phyloP scores from a whole-genome alignment of 495 filamentous ascomycete genomes.

The Tuber indicum region DNA sequence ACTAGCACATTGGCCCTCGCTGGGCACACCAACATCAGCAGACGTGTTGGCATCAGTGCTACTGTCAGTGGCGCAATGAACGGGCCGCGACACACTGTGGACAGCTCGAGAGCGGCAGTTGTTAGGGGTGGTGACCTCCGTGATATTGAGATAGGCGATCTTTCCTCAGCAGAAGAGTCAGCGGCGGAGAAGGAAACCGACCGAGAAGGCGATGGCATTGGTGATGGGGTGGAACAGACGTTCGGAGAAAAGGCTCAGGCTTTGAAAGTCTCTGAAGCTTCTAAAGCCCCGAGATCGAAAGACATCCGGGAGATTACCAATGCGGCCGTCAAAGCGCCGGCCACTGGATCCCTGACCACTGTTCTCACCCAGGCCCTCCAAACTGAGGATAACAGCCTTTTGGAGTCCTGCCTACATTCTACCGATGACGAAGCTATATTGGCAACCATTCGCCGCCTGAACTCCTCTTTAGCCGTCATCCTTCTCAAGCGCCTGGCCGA shows the following conservation, averaged over 20 bases:
- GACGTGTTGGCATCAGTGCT: slow-evolving; percentile 46
- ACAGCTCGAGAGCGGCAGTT: slow-evolving; percentile 69
- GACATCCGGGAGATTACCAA: slow-evolving; percentile 45
- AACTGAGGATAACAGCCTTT: slow-evolving; percentile 77
- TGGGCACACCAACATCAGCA: slow-evolving; percentile 49
- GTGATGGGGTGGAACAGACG: slow-evolving; percentile 46
- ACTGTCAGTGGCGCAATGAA: slow-evolving; percentile 49
- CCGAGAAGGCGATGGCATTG: slow-evolving; percentile 21
- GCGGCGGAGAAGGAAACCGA: slow-evolving; percentile 45
- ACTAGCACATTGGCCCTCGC: slow-evolving; percentile 48
- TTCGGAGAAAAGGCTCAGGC: slow-evolving; percentile 82
- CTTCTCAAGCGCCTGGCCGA: slow-evolving; percentile 80
- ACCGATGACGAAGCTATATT: slow-evolving; percentile 67
- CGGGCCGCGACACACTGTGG: slow-evolving; percentile 57
- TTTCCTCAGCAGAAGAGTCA: slow-evolving; percentile 51
- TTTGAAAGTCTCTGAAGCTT: slow-evolving; percentile 55
- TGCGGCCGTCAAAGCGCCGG: slow-evolving; percentile 54
- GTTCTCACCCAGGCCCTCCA: slow-evolving; percentile 86
- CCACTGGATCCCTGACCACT: slow-evolving; percentile 74
- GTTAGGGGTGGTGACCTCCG: slow-evolving; percentile 43
- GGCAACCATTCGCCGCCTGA: slow-evolving; percentile 80
- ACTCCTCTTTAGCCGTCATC: slow-evolving; percentile 68
- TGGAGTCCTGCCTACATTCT: slow-evolving; percentile 85
- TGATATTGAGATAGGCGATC: slow-evolving; percentile 32
- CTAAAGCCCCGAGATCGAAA: slow-evolving; percentile 63